Conservation (phyloP, 805 yeast species). For the Metschnikowia santaceciliae region DNA sequence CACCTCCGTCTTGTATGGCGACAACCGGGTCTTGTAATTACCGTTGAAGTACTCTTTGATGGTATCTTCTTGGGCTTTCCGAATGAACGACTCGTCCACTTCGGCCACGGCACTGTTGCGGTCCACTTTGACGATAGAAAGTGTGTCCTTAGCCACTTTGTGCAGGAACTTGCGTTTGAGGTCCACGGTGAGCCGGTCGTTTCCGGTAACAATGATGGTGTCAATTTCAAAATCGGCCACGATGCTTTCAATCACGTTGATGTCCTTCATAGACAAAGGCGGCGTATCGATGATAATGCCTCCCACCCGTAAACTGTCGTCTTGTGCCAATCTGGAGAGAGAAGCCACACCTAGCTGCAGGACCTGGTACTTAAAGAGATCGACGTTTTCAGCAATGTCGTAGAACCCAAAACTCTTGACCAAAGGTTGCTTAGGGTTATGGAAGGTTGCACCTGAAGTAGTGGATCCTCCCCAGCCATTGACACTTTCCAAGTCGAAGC, state of each 20-base stretch:
- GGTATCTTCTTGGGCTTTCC: slow-evolving; percentile 70
- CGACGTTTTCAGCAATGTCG: slow-evolving; percentile 50
- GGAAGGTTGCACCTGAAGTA: slow-evolving; percentile 65
- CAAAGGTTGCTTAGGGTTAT: slow-evolving; percentile 87
- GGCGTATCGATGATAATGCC: slow-evolving; percentile 79
- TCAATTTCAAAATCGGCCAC: slow-evolving; percentile 58
- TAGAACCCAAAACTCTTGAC: slow-evolving; percentile 78
- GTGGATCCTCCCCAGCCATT: slow-evolving; percentile 77
- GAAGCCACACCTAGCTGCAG: slow-evolving; percentile 49
- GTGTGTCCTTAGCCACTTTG: slow-evolving; percentile 24
- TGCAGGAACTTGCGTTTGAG: slow-evolving; percentile 48
- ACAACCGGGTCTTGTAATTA: slow-evolving; percentile 54
- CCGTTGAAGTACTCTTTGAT: slow-evolving; percentile 93
- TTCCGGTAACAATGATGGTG: slow-evolving; percentile 66
- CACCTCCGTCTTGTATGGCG: slow-evolving; percentile 82
- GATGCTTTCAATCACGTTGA: slow-evolving; percentile 50
- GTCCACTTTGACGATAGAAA: slow-evolving; percentile 57
- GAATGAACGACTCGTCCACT: slow-evolving; percentile 59
- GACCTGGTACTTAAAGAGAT: slow-evolving; percentile 48
- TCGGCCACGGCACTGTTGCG: slow-evolving; percentile 76
- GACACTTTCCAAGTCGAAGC: slow-evolving; percentile 65
- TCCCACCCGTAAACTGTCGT: slow-evolving; percentile 38
- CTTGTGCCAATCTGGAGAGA: slow-evolving; percentile 48
- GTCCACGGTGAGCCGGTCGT: slow-evolving; percentile 65
- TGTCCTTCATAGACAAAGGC: slow-evolving; percentile 48